phyloP scores from a whole-genome alignment of 495 filamentous ascomycete species.

The Penicillium robsamsonii region DNA sequence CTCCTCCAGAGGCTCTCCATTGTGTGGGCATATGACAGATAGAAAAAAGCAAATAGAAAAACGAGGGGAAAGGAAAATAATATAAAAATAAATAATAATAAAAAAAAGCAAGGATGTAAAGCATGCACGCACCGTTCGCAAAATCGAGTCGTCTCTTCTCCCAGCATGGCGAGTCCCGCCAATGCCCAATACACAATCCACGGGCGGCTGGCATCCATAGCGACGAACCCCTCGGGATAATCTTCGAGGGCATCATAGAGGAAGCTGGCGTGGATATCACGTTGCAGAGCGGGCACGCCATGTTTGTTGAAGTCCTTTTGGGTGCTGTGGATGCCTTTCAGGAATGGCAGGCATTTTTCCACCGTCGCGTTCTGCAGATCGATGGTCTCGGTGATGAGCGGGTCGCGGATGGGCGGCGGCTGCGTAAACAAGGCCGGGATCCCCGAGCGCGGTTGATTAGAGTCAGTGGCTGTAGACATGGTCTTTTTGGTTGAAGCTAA shows the following conservation, averaged over 20 bases:
- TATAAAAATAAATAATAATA: conserved; percentile 4
- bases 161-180: conserved; percentile 66
- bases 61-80: conserved; percentile 1
- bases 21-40: conserved; percentile 8
- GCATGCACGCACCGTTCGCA: conserved; percentile 53
- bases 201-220: conserved; percentile 77
- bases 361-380: conserved; percentile 64
- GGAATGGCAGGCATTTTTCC: conserved; percentile 65
- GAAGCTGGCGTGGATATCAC: conserved; percentile 71
- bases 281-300: conserved; percentile 71
- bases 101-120: conserved; percentile 12
- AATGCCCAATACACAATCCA: conserved; percentile 95
- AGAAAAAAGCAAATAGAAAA: not conserved
- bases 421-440: conserved; percentile 65
- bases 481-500: conserved; percentile 24
- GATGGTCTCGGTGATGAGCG: conserved; percentile 65
- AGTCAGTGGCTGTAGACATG: not conserved
- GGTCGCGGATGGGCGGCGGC: conserved; percentile 63
- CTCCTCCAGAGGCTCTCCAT: not conserved
- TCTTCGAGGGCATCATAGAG: conserved; percentile 62
- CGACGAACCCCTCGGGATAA: conserved; percentile 64
- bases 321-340: conserved; percentile 43
- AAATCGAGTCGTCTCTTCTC: conserved; percentile 70
- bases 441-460: conserved; percentile 33
- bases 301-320: conserved; percentile 57